A percentile compares a stretch with the other conserved stretches of the same genome.
Evolutionary conservation across 2,329 filamentous ascomycete genomes (phyloP).

Genomic region (Colletotrichum orbiculare): DNA sequence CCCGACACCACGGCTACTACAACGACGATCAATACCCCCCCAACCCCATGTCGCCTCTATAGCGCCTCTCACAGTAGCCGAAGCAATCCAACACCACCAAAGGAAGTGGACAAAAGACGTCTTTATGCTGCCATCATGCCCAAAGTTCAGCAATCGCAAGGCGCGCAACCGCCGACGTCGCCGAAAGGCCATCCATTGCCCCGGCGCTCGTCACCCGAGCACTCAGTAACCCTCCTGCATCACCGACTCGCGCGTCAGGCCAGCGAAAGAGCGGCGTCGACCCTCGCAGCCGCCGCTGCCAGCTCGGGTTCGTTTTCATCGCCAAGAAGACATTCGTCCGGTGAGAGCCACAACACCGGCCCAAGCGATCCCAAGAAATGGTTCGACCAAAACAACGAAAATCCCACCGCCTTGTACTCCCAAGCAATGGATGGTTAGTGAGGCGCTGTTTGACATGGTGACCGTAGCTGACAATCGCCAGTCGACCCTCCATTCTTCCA

Average conservation of each 20-base stretch:
- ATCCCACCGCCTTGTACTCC: slow-evolving; percentile 56
- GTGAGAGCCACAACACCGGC: slow-evolving; percentile 60
- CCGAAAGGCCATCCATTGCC: slow-evolving; percentile 54
- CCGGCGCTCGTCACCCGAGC: slow-evolving; percentile 55
- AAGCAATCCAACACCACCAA: not conserved
- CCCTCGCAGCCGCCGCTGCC: slow-evolving; percentile 28
- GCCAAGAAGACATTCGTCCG: slow-evolving; percentile 56
- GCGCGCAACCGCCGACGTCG: slow-evolving; percentile 40
- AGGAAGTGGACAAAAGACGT: slow-evolving; percentile 20
- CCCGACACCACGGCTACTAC: slow-evolving; percentile 15
- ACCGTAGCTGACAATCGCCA: slow-evolving; percentile 33
- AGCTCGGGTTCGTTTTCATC: slow-evolving; percentile 37
- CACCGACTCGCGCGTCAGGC: slow-evolving; percentile 59
- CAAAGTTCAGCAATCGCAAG: slow-evolving; percentile 40
- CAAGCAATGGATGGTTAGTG: slow-evolving; percentile 60
- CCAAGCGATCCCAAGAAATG: slow-evolving; percentile 63
- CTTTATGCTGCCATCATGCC: slow-evolving; percentile 45
- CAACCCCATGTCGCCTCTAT: not conserved
- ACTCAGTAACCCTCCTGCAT: slow-evolving; percentile 60
- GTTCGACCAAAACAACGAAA: slow-evolving; percentile 66
- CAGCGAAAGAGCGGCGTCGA: slow-evolving; percentile 40
- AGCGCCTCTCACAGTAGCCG: not conserved
- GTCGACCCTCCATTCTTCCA: slow-evolving; percentile 68
- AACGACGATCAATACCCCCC: not conserved
- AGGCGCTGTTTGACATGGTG: too few relatives aligned